These are phyloP conservation scores for Hypoxylon perforatum DNA, from an alignment of 495 filamentous ascomycete genomes.

Conservation along the genomic window DNA sequence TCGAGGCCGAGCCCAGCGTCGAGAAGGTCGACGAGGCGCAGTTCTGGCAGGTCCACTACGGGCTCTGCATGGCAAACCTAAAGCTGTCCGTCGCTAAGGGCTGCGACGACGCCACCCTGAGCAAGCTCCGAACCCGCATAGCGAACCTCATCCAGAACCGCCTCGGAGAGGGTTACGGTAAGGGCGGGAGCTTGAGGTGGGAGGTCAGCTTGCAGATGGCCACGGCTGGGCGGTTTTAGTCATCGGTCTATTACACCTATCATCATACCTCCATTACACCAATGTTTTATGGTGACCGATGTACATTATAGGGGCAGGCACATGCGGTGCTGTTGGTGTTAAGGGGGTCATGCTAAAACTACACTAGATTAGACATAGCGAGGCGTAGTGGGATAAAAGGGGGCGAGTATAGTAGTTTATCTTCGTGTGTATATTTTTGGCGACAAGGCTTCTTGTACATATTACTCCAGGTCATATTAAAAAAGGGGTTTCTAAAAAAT, in stretches of 20 bases:
- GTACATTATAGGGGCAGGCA: slow-evolving; percentile 5
- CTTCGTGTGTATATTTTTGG: slow-evolving; percentile 26
- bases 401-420: slow-evolving; percentile 7
- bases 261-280: neutral
- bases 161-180: slow-evolving; percentile 87
- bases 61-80: slow-evolving; percentile 92
- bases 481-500: neutral
- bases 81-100: slow-evolving; percentile 75
- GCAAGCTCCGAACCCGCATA: slow-evolving; percentile 76
- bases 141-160: slow-evolving; percentile 83
- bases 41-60: slow-evolving; percentile 99
- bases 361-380: slow-evolving; percentile 12
- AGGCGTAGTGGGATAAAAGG: neutral
- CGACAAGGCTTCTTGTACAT: slow-evolving; percentile 23
- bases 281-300: neutral
- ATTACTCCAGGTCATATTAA: slow-evolving; percentile 3
- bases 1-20: slow-evolving; percentile 81
- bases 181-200: slow-evolving; percentile 82
- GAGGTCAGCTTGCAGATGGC: slow-evolving; percentile 74
- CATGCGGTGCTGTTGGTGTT: neutral
- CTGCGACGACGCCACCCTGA: slow-evolving; percentile 70
- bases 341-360: slow-evolving; percentile 1
- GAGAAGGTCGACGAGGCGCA: slow-evolving; percentile 84
- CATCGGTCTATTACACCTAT: slow-evolving; percentile 3
- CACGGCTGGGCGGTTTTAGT: slow-evolving; percentile 42